Evolutionary conservation across 2,329 filamentous ascomycete species (phyloP), one percentile per base, ranked within the genome.

Genomic region (Claviceps fusiformis): DNA sequence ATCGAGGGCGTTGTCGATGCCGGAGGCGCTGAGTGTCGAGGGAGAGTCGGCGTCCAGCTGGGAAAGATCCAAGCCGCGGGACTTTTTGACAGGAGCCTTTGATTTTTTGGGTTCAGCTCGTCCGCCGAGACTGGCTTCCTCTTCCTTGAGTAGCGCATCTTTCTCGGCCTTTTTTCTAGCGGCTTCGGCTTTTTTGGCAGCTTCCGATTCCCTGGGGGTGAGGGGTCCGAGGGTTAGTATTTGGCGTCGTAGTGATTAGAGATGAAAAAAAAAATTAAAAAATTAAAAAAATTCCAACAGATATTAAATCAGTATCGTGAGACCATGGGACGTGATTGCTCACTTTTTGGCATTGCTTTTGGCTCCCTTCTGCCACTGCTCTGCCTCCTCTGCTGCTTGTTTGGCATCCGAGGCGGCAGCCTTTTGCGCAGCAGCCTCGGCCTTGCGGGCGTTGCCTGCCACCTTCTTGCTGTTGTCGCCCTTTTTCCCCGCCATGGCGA

Each of bases 81-180:
- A 79, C 68, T 86, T 87, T 71, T 87, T 87, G 52, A 77, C 74
- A 11, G 85, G 83, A 6, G 77, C 73, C 70, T 88, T 87, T 56
- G 78, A 72, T 61, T 85, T 84, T 71, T 89, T 89, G 54, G 82
- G 79, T 33, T 75, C 75, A 27, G 78, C 70, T 62, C 82, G 75
- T 64, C 80, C 72, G 62, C 79, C 73, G 55, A 80, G 68, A 62
- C 62, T 77, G 59, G 80, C 85, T 67, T 96, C 92, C 71, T 98
- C 93, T 66, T 87, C 90, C 56, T 83, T 85, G 43, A 90, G 73
- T 29, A 91, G 74, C 11, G 91, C 89, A 1, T 95, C 91, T 52
- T 86, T 86, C 68, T 97, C 93, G 53, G 91, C 92, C 73, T 95
- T 97, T 73, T 95, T 90, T 72, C 92, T 95, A 52, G 83, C 84